Evolutionary conservation across 495 filamentous ascomycete species (phyloP), one percentile per base, ranked within the genome.

Genomic region (Glarea lozoyensis): DNA sequence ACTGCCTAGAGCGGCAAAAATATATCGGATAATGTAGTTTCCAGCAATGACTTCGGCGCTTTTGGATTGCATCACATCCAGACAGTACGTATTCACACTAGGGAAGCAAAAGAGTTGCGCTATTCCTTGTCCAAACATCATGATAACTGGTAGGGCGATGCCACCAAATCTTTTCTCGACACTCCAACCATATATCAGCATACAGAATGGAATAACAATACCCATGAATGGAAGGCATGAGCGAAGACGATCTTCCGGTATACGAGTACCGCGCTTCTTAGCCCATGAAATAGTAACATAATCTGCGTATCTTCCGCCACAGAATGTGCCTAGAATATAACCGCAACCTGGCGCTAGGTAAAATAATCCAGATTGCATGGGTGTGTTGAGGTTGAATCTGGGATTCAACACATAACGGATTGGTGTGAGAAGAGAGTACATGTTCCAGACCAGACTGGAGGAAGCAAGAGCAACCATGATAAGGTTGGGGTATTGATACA

Each of bases 331-430:
- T 1, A 74, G 36, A 1, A 88, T 67, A 48, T 84, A 86, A 0
- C 83, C 83, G 42, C 66, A 71, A 1, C 82, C 82, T 0, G 83
- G 83, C 0, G 82, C 82, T 16, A 88, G 75, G 53, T 83, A 88
- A 60, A 88, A 83, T 10, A 86, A 65, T 0, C 79, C 82, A 3
- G 71, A 70, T 50, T 80, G 72, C 25, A 86, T 71, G 0, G 83
- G 82, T 11, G 71, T 72, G 6, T 70, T 71, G 15, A 88, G 70
- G 46, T 78, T 43, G 63, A 85, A 87, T 13, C 82, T 73, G 10
- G 82, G 81, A 52, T 85, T 86, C 0, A 88, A 60, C 6, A 86
- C 76, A 53, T 83, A 85, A 20, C 81, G 78, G 53, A 86, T 85
- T 1, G 82, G 81, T 2, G 82, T 86, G 11, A 86, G 65, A 3